Evolutionary conservation across 2,329 filamentous ascomycete genomes (phyloP).

Genomic region (Diplodia corticola): DNA sequence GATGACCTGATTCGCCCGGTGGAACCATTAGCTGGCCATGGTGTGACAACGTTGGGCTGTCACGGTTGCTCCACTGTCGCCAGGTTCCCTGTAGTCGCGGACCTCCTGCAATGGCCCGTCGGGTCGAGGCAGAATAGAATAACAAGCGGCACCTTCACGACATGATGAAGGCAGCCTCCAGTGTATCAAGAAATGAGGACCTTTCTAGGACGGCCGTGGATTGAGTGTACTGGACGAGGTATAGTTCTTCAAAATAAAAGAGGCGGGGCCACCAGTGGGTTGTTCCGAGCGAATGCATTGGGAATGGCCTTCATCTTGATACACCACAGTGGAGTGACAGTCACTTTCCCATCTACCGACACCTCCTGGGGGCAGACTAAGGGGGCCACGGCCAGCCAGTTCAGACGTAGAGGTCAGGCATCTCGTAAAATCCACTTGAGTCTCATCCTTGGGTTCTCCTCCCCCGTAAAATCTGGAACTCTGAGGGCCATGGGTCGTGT

Average conservation of each 20-base stretch:
- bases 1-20: background rate
- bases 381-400: background rate
- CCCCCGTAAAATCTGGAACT: background rate
- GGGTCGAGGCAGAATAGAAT: background rate
- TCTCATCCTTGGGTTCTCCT: background rate
- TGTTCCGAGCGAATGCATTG: background rate
- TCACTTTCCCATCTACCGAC: background rate
- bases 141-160: background rate
- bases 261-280: background rate
- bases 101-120: background rate
- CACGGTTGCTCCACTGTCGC: background rate
- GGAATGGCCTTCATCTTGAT: background rate
- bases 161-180: background rate
- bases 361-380: background rate
- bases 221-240: background rate
- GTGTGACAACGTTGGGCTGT: constrained; percentile 1
- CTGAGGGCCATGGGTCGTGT: background rate
- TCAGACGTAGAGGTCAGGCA: background rate
- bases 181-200: background rate
- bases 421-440: background rate
- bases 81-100: background rate
- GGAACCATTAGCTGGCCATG: constrained; percentile 3
- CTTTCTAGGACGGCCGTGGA: background rate
- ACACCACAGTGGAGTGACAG: background rate
- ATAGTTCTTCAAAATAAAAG: constrained; percentile 11